Evolutionary conservation across 169 alveolate species (phyloP).

Genomic region (Cryptosporidium andersoni): DNA sequence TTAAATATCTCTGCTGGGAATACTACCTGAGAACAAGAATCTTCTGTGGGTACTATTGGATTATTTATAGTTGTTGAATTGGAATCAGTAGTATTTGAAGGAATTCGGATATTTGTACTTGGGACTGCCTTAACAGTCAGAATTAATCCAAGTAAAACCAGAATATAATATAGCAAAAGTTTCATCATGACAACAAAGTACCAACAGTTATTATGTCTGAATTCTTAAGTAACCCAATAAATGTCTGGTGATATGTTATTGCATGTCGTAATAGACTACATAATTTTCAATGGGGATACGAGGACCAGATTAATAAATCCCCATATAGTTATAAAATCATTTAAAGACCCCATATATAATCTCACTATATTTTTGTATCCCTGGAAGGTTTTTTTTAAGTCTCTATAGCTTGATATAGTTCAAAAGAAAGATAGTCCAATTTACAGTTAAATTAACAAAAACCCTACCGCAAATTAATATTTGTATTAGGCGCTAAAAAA

Average conservation of each 20-base stretch:
- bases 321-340: too few species aligned
- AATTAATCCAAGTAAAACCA: slow-evolving; percentile 1
- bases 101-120: slow-evolving; percentile 37
- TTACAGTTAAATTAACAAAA: too few species aligned
- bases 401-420: too few species aligned
- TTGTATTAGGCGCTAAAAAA: too few species aligned
- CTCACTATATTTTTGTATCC: too few species aligned
- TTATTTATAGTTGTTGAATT: slow-evolving; percentile 9
- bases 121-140: slow-evolving; percentile 35
- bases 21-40: slow-evolving; percentile 30
- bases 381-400: too few species aligned
- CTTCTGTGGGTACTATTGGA: slow-evolving; percentile 23
- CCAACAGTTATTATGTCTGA: not conserved
- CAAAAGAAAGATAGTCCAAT: too few species aligned
- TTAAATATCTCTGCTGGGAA: slow-evolving; percentile 39
- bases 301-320: not conserved
- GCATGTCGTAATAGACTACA: not conserved
- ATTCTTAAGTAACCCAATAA: too few species aligned
- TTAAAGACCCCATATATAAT: too few species aligned
- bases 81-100: slow-evolving; percentile 1
- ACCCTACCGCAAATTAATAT: too few species aligned
- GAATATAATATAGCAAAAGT: slow-evolving; percentile 13
- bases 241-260: too few species aligned
- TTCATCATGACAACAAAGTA: slow-evolving; percentile 66
- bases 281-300: not conserved